Evolutionary conservation across 2,329 filamentous ascomycete species (phyloP), one percentile per base, ranked within the genome.

Genomic region (Neonectria coccinea): DNA sequence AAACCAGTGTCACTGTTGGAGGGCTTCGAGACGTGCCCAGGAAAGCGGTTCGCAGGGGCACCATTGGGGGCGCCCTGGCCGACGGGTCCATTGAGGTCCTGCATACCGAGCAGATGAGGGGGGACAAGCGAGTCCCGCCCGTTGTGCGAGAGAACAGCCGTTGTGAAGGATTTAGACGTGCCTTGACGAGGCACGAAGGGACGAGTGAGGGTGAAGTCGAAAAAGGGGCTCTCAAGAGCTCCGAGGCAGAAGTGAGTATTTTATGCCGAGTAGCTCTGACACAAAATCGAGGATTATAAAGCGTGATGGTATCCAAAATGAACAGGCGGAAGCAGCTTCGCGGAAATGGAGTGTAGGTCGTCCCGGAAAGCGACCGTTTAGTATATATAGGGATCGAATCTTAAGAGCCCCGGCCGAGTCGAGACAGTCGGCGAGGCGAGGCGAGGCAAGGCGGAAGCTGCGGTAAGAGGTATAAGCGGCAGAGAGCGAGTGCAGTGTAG

Each of bases 101-200:
- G 94, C 94, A 97, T 97, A 82, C 89, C 89, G 84, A 95, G 89
- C 78, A 93, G 86, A 85, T 94, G 91, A 86, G 91, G 91, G 83
- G 91, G 92, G 90, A 93, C 90, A 85, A 92, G 88, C 80, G 86
- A 91, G 92, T 95, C 92, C 92, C 91, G 89, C 83, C 88, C 83
- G 81, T 85, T 85, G 81, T 91, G 89, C 81, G 91, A 91, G 84
- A 93, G 84, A 79, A 92, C 89, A 85, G 92, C 91, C 91, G 91
- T 94, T 88, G 87, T 94, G 91, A 86, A 82, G 72, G 77, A 87
- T 85, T 70, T 83, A 83, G 80, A 85, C 86, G 88, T 85, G 86
- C 85, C 78, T 69, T 55, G 63, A 52, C 44, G 50, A 74, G 72
- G 70, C 72, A 75, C 71, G 69, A 58, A 65, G 59, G 57, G 65